A percentile compares a stretch with the other conserved stretches of the same genome.
These are phyloP conservation scores for Phoenix roebelenii DNA, from an alignment of 176 grass and related monocot species.

Conservation along the genomic window DNA sequence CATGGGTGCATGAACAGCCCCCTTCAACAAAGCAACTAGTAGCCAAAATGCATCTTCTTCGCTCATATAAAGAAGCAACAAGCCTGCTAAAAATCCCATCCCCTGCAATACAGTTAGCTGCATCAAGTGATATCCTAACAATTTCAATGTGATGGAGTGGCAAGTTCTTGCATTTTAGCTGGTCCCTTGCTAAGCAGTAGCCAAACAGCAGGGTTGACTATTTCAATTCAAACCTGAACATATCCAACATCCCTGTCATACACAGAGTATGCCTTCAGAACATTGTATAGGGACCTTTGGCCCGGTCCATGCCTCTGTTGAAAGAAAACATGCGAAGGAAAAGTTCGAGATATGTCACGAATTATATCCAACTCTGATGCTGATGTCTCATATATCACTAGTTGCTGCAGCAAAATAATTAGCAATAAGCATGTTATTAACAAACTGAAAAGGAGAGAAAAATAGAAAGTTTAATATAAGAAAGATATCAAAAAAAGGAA, in stretches of 20 bases:
- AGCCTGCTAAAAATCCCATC: conserved; percentile 93
- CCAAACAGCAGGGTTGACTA: too few species aligned
- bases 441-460: too few species aligned
- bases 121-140: conserved; percentile 1
- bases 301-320: conserved; percentile 96
- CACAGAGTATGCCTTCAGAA: conserved; percentile 94
- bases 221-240: conserved; percentile 66
- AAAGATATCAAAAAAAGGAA: too few species aligned
- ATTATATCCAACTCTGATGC: conserved; percentile 95
- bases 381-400: conserved; percentile 92
- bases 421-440: too few species aligned
- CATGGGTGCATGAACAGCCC: conserved; percentile 95
- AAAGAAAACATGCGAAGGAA: conserved; percentile 96
- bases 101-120: conserved; percentile 37
- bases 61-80: conserved; percentile 97
- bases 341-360: conserved; percentile 95
- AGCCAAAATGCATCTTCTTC: conserved; percentile 98
- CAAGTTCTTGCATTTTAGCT: not conserved
- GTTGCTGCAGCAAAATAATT: conserved; percentile 42
- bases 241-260: conserved; percentile 97
- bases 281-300: conserved; percentile 89
- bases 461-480: too few species aligned
- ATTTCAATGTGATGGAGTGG: not conserved
- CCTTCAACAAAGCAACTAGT: conserved; percentile 89
- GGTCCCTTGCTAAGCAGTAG: not conserved